Percentiles rank a stretch among this genome's conserved stretches.
phyloP scores from a whole-genome alignment of 2,329 filamentous ascomycete species.

The Colletotrichum spaethianum region DNA sequence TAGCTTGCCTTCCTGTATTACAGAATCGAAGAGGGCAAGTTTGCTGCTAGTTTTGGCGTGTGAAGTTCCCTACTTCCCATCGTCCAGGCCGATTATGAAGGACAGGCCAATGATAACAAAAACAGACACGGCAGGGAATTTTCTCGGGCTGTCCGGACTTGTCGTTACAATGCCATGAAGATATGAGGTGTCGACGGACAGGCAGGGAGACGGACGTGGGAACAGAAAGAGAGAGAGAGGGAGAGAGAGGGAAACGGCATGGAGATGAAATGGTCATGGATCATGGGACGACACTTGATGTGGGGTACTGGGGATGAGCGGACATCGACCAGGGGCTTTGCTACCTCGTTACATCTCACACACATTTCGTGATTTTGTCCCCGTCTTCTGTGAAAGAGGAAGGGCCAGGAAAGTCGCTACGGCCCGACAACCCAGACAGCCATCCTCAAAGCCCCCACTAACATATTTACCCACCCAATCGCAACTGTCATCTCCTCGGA shows the following conservation, averaged over 20 bases:
- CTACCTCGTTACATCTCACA: background rate
- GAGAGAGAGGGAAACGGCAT: background rate
- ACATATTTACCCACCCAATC: constrained; percentile 46
- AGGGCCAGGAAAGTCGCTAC: constrained; percentile 41
- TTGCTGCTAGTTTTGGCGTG: background rate
- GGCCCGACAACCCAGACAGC: constrained; percentile 55
- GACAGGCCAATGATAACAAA: background rate
- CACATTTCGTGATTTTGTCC: too few species aligned
- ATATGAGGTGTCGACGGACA: background rate
- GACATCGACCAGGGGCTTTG: constrained; percentile 6
- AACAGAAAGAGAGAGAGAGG: too few species aligned
- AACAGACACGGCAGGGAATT: too few species aligned
- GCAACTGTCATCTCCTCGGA: constrained; percentile 19
- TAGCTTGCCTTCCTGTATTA: background rate
- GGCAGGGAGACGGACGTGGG: background rate
- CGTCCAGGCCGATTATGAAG: background rate
- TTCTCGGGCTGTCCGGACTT: background rate
- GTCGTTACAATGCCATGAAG: background rate
- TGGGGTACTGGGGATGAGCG: constrained; percentile 12
- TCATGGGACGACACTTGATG: constrained; percentile 14
- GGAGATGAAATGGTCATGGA: constrained; percentile 3
- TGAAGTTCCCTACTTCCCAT: background rate
- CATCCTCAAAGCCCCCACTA: constrained; percentile 41
- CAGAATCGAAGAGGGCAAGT: background rate
- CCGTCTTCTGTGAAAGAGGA: background rate